Evolutionary conservation across 176 grass and related monocot species (phyloP).

Genomic region (Elymus sibiricus): DNA sequence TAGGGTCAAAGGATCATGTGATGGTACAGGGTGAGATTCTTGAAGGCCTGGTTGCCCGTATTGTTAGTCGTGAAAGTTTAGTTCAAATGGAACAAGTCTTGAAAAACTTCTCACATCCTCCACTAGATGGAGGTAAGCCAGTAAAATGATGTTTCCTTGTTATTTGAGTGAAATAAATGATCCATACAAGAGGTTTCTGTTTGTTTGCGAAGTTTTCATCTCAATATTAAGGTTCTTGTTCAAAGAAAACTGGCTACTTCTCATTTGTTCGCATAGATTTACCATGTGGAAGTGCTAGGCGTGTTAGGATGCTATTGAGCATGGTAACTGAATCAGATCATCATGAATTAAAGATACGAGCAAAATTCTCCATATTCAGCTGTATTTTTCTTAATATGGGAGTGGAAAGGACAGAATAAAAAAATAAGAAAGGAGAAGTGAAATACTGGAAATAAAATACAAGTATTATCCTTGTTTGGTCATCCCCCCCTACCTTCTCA

Average conservation of each 20-base stretch:
- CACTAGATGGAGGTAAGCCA: constrained; percentile 40
- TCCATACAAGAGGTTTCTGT: not conserved
- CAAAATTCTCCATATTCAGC: constrained; percentile 3
- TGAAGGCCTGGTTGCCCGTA: constrained; percentile 88
- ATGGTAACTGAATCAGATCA: constrained; percentile 1
- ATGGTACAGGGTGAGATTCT: constrained; percentile 89
- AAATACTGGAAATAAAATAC: constrained; percentile 1
- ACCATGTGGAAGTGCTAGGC: constrained; percentile 1
- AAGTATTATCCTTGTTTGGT: not conserved
- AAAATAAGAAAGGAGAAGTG: not conserved
- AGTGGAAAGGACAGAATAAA: not conserved
- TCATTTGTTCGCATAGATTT: not conserved
- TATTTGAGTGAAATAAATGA: not conserved
- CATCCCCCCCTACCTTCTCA: not conserved
- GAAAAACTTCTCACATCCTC: constrained; percentile 54
- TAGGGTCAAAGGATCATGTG: constrained; percentile 89
- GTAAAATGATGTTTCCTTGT: constrained; percentile 2
- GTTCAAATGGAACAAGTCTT: constrained; percentile 64
- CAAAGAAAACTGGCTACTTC: not conserved
- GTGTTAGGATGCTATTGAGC: not conserved
- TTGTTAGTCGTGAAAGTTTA: constrained; percentile 75
- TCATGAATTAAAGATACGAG: not conserved
- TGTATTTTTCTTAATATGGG: not conserved
- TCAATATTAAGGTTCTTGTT: not conserved
- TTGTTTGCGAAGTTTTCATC: not conserved